Evolutionary conservation across 495 filamentous ascomycete genomes (phyloP), one percentile per base, ranked within the genome.

Genomic region (Parathielavia appendiculata): DNA sequence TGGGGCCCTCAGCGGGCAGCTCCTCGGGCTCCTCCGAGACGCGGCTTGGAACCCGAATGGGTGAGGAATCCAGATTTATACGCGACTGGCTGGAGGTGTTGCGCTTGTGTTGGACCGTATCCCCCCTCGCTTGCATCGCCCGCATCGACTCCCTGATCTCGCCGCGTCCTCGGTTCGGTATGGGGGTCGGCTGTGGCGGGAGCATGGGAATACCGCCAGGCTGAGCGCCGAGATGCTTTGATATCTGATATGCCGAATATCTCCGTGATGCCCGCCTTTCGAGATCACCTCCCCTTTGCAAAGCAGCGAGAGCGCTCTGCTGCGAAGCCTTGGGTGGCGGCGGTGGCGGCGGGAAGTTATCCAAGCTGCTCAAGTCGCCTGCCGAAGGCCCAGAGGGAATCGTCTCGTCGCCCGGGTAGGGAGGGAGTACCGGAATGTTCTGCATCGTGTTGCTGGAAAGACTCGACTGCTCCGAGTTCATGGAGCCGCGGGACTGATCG

Each of bases 181-280:
- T 80, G 2, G 92, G 90, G 30, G 88, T 88, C 47, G 88, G 92
- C 63, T 96, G 91, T 11, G 86, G 75, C 36, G 92, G 90, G 9
- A 96, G 76, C 74, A 95, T 88, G 5, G 91, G 90, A 7, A 97
- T 83, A 17, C 88, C 91, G 68, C 86, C 89, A 14, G 88, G 79
- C 35, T 86, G 86, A 23, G 85, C 81, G 2, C 92, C 93, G 4
- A 97, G 79, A 58, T 95, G 90, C 64, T 95, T 97, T 22, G 89
- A 89, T 47, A 97, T 92, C 64, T 97, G 95, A 72, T 97, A 98
- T 41, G 87, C 86, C 34, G 92, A 97, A 67, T 97, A 97, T 63
- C 93, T 77, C 64, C 92, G 80, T 4, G 95, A 97, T 11, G 93
- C 95, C 63, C 93, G 82, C 62, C 93, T 81, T 66, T 97, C 92